phyloP scores from a whole-genome alignment of 352 stramenopile species.

The Phytophthora pinifolia region DNA sequence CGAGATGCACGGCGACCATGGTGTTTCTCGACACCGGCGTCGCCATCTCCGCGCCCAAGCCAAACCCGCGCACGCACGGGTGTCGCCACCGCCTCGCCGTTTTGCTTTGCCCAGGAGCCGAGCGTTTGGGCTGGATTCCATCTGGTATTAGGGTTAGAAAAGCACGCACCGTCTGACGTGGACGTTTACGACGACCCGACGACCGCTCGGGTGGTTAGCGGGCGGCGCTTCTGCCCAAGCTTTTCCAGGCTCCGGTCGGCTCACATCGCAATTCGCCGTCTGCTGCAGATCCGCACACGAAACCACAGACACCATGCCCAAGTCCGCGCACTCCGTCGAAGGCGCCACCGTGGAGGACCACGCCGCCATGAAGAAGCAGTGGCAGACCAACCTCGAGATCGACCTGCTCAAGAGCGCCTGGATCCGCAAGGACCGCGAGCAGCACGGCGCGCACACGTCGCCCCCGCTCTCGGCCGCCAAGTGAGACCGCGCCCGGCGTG shows the following conservation, averaged over 20 bases:
- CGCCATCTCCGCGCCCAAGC: conserved; percentile 1
- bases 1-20: too few species aligned
- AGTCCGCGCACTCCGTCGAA: conserved; percentile 26
- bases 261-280: conserved; percentile 41
- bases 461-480: conserved; percentile 36
- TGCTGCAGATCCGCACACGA: conserved; percentile 5
- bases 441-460: conserved; percentile 33
- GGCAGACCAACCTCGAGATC: conserved; percentile 67
- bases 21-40: too few species aligned
- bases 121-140: conserved; percentile 28
- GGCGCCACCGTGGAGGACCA: conserved; percentile 36
- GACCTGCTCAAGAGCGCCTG: conserved; percentile 61
- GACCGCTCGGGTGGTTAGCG: conserved; percentile 28
- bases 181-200: conserved; percentile 37
- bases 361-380: conserved; percentile 59
- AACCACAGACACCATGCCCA: conserved; percentile 30
- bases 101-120: conserved; percentile 5
- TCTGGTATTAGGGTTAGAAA: conserved; percentile 24
- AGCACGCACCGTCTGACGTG: conserved; percentile 32
- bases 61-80: conserved; percentile 21
- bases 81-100: conserved; percentile 26
- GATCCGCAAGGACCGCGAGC: conserved; percentile 62
- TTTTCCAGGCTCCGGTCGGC: conserved; percentile 8
- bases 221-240: conserved; percentile 19
- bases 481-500: conserved; percentile 11